Percentiles rank a stretch among this genome's conserved stretches.
These are phyloP conservation scores for Alternaria rosae DNA, from an alignment of 2,329 filamentous ascomycete species.

Conservation along the genomic window DNA sequence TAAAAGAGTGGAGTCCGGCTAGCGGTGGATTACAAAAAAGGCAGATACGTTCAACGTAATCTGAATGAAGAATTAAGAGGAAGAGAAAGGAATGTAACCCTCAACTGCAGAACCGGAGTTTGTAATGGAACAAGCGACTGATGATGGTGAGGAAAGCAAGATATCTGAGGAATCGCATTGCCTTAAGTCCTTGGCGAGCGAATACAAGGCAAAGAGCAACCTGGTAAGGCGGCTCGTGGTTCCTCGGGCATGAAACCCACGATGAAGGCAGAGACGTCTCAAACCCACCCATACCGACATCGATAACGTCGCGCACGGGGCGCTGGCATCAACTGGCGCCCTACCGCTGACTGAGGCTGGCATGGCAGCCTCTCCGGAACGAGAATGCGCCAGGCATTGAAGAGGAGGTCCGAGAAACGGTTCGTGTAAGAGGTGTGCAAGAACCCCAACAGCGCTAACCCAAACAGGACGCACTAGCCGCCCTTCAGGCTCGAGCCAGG, in stretches of 20 bases:
- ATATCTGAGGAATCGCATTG: slow-evolving; percentile 33
- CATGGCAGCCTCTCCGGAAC: slow-evolving; percentile 31
- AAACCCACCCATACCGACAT: slow-evolving; percentile 38
- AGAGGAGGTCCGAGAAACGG: slow-evolving; percentile 41
- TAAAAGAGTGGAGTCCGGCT: slow-evolving; percentile 49
- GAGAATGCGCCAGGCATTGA: slow-evolving; percentile 43
- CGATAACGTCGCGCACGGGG: slow-evolving; percentile 38
- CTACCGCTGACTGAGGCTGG: slow-evolving; percentile 36
- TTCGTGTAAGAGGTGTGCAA: slow-evolving; percentile 42
- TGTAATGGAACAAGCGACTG: slow-evolving; percentile 39
- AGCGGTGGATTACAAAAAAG: slow-evolving; percentile 48
- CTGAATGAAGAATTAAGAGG: slow-evolving; percentile 46
- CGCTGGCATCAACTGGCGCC: slow-evolving; percentile 36
- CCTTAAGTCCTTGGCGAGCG: slow-evolving; percentile 48
- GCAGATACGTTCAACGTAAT: slow-evolving; percentile 54
- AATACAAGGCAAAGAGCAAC: slow-evolving; percentile 26
- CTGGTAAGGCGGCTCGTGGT: slow-evolving; percentile 38
- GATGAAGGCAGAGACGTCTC: slow-evolving; percentile 52
- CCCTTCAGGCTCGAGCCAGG: not conserved
- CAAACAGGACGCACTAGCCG: slow-evolving; percentile 14
- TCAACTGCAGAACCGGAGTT: slow-evolving; percentile 40
- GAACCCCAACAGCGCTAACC: slow-evolving; percentile 32
- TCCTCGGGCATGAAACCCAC: slow-evolving; percentile 51
- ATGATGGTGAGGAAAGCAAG: slow-evolving; percentile 41
- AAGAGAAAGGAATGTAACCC: slow-evolving; percentile 53